Conservation (phyloP, 768 basidiomycete genomes). For the Serendipita sp. region DNA sequence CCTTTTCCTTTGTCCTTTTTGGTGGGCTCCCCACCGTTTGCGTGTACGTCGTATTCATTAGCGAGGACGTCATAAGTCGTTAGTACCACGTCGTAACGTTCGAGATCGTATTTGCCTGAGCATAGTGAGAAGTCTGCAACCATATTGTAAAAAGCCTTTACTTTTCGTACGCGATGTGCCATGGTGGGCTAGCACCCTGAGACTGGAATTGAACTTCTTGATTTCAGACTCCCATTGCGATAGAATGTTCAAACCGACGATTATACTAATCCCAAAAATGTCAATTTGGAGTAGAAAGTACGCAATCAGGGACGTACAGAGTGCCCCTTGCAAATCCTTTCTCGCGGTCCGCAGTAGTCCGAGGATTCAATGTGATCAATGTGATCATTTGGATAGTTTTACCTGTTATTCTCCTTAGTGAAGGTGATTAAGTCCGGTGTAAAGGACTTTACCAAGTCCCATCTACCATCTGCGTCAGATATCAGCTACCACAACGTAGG, state of each 20-base stretch:
- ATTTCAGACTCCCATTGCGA: conserved; percentile 86
- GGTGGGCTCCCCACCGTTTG: conserved; percentile 35
- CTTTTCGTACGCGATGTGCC: conserved; percentile 57
- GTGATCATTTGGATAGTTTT: conserved; percentile 87
- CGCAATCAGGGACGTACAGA: conserved; percentile 36
- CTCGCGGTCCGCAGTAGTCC: conserved; percentile 48
- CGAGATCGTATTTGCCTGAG: conserved; percentile 24
- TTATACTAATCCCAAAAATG: background rate
- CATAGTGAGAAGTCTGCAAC: background rate
- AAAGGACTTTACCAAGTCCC: conserved; percentile 16
- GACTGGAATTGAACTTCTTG: conserved; percentile 44
- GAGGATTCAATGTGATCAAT: conserved; percentile 69
- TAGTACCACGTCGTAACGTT: conserved; percentile 20
- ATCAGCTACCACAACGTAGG: conserved; percentile 8
- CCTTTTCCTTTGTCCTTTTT: conserved; percentile 18
- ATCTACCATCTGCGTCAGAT: conserved; percentile 12
- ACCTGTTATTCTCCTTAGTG: conserved; percentile 21
- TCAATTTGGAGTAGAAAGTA: background rate
- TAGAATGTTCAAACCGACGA: conserved; percentile 43
- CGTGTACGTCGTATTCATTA: conserved; percentile 52
- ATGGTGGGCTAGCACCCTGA: conserved; percentile 71
- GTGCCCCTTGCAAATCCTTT: conserved; percentile 60
- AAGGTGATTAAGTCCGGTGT: background rate
- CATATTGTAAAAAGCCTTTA: conserved; percentile 19
- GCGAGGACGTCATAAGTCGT: conserved; percentile 79